Base-by-base conservation (phyloP, 352 stramenopile species). In the Phytopythium helicoides region DNA sequence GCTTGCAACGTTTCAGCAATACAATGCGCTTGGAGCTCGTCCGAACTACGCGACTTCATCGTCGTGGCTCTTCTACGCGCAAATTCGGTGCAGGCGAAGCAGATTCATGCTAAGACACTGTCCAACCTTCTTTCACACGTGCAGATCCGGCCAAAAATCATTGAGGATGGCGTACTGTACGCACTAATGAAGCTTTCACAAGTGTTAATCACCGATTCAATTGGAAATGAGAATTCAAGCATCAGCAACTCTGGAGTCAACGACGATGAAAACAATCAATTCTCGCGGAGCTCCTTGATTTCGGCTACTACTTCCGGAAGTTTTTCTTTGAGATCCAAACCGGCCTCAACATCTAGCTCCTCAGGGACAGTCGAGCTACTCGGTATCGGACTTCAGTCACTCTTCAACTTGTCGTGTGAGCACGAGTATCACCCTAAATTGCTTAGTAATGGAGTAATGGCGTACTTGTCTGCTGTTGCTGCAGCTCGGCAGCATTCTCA, bases 11-110 rank as follows among this genome's bases (percentile, higher is more conserved):
- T 90, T 3, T 86, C 83, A 1, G 83, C 71, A 0, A 31, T 84
- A 1, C 50, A 67, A 33, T 93, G 80, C 54, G 81, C 90, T 18
- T 93, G 83, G 83, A 84, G 66, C 1, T 86, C 76, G 0, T 51
- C 68, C 0, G 83, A 93, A 48, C 75, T 93, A 2, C 89, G 90
- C 33, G 83, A 93, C 54, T 90, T 93, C 31, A 89, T 91, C 12
- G 83, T 91, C 1, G 77, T 93, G 3, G 81, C 83, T 12, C 42
- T 93, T 22, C 48, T 93, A 25, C 76, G 83, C 3, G 82, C 83
- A 0, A 91, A 93, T 47, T 93, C 83, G 15, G 62, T 79, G 5
- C 78, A 91, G n/a, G 71, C 83, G 1, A 93, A 91, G 55, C 80
- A 91, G 42, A 88, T 91, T 33, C 83, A 93, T 42, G 78, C 76